phyloP scores from a whole-genome alignment of 73 alveolate genomes.

The Paramecium pentaurelia region DNA sequence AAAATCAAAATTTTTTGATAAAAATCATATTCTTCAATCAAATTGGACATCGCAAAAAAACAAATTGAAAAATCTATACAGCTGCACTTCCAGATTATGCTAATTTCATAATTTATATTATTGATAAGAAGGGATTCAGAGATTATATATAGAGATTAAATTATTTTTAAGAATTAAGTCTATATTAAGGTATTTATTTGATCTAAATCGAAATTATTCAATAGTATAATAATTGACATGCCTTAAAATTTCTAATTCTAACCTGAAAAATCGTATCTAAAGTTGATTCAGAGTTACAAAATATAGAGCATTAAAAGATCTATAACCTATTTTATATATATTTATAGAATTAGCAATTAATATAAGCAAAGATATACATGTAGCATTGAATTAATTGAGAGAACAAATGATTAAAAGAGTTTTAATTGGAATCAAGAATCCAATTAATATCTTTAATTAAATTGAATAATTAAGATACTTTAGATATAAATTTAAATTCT shows the following conservation, averaged over 20 bases:
- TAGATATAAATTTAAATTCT: no score
- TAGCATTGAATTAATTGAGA: slow-evolving; percentile 57
- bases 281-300: slow-evolving; percentile 89
- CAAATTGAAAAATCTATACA: slow-evolving; percentile 52
- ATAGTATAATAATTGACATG: slow-evolving; percentile 88
- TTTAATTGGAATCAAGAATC: slow-evolving; percentile 47
- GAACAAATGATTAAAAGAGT: slow-evolving; percentile 58
- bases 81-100: slow-evolving; percentile 97
- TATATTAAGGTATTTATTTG: slow-evolving; percentile 27
- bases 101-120: slow-evolving; percentile 88
- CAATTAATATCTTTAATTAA: slow-evolving; percentile 54
- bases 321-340: not conserved
- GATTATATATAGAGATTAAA: slow-evolving; percentile 92
- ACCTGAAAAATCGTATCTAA: slow-evolving; percentile 93
- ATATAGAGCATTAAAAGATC: slow-evolving; percentile 60
- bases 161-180: slow-evolving; percentile 69
- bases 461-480: not conserved
- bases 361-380: slow-evolving; percentile 49
- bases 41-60: not conserved
- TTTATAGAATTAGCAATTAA: slow-evolving; percentile 48
- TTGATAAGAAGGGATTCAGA: slow-evolving; percentile 80
- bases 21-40: not conserved
- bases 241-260: slow-evolving; percentile 86
- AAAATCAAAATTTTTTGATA: not conserved
- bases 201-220: slow-evolving; percentile 83